Evolutionary conservation across 179 eudicot genomes (phyloP), one percentile per base, ranked within the genome.

Genomic region (Spergularia azorica): DNA sequence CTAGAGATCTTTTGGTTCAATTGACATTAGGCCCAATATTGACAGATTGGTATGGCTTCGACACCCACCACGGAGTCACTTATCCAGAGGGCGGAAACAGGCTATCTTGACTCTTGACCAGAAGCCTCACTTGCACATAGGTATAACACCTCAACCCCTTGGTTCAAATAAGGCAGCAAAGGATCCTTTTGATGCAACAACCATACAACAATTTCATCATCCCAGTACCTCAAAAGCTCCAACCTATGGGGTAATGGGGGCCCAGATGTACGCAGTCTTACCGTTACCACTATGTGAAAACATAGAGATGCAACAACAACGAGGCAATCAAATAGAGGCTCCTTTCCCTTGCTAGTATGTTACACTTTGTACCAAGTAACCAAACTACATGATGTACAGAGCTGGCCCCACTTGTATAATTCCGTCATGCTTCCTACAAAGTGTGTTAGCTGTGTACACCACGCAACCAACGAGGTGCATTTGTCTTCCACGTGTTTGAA

Each of bases 401-500:
- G 41, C 18, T 57, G 59, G 73, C 59, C 7, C 58, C 26, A 21
- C 60, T 57, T 16, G 48, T n/a, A 48, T 18, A 39, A 63, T 1
- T n/a, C 13, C 52, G 17, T 6, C 1, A 54, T 52, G 20, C 12
- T 32, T 12, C 36, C 65, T 17, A 15, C 7, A 3, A 52, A 75
- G 58, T 36, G 67, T 54, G 64, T 76, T 74, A 85, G 26, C 73
- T 86, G 75, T 69, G 81, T 13, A 70, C 62, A 16, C 88, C 83
- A 68, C 79, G 86, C 39, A 82, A 77, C 92, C 89, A 86, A 48
- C 92, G 82, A 70, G 88, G 77, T 26, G 97, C 83, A 73, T 84
- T 83, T 18, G 87, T 81, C 82, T 81, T 92, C 56, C 88, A 84
- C 68, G 74, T 79, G 62, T 83, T 81, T 8, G 92, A 85, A 77